Evolutionary conservation across 805 yeast genomes (phyloP).

Genomic region (Metschnikowia cerradonensis): DNA sequence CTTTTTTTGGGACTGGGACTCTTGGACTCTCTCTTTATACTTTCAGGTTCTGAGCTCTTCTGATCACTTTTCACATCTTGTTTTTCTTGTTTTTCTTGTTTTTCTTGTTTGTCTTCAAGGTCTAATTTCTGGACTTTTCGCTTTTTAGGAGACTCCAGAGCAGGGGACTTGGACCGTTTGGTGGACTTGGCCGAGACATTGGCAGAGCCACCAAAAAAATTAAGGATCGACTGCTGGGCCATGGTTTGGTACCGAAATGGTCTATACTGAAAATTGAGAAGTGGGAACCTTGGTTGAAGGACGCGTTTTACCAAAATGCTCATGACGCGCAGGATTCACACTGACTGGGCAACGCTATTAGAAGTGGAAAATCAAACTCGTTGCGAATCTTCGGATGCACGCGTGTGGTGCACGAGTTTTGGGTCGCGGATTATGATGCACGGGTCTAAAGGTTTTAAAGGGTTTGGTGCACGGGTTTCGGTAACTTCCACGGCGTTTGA

Average conservation of each 20-base stretch:
- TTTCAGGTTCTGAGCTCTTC: neutral
- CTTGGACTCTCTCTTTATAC: neutral
- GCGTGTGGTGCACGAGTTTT: no score
- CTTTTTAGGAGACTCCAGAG: neutral
- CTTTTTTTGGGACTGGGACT: neutral
- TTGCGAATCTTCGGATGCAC: no score
- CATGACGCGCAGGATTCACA: constrained; percentile 1
- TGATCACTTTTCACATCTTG: neutral
- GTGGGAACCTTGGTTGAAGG: neutral
- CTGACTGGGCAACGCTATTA: neutral
- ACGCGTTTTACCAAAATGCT: constrained; percentile 2
- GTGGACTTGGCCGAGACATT: constrained; percentile 1
- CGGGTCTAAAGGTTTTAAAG: neutral
- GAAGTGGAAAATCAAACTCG: no score
- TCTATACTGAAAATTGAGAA: neutral
- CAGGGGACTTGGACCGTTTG: neutral
- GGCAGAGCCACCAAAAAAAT: constrained; percentile 14
- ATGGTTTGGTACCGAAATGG: constrained; percentile 1
- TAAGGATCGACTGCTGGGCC: constrained; percentile 17
- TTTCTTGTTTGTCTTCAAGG: neutral
- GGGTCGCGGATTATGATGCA: no score
- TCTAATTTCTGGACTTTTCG: neutral
- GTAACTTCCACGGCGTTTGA: neutral
- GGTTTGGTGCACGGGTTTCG: neutral
- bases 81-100: neutral